phyloP scores from a whole-genome alignment of 1,284 basidiomycete genomes.

The Neolentinus lepideus region DNA sequence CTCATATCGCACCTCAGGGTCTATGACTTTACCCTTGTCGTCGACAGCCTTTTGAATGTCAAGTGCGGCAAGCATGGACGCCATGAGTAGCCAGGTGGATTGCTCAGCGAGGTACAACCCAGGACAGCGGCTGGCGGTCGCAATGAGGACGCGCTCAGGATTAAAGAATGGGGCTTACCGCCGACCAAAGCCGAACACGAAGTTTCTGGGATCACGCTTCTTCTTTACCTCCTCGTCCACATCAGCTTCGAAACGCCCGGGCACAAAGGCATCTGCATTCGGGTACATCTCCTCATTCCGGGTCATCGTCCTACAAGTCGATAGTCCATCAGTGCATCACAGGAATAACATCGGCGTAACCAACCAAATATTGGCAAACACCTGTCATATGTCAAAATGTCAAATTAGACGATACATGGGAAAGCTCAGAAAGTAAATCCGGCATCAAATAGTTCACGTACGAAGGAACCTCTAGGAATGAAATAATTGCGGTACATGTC shows the following conservation, averaged over 20 bases:
- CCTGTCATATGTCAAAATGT: not conserved
- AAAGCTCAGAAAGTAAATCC: conserved; percentile 5
- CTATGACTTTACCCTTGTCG: conserved; percentile 10
- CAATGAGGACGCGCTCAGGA: not conserved
- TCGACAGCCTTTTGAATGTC: conserved; percentile 12
- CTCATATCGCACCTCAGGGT: conserved; percentile 12
- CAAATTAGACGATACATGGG: not conserved
- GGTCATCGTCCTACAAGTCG: conserved; percentile 24
- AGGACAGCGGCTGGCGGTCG: conserved; percentile 10
- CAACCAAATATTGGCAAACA: conserved; percentile 28
- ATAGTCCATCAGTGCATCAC: not conserved
- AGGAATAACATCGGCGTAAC: conserved; percentile 2
- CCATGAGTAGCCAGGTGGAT: conserved; percentile 14
- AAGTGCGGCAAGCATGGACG: conserved; percentile 14
- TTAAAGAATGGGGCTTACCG: conserved; percentile 7
- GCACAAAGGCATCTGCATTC: conserved; percentile 28
- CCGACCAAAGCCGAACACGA: conserved; percentile 29
- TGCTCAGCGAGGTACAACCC: conserved; percentile 15
- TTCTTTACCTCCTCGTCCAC: conserved; percentile 19
- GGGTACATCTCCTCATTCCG: conserved; percentile 30
- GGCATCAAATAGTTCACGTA: conserved; percentile 5
- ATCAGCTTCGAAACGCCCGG: conserved; percentile 26
- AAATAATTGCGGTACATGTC: conserved; percentile 26
- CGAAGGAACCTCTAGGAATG: conserved; percentile 26
- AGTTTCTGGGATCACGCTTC: conserved; percentile 23